Evolutionary conservation across 1,139 yeast species (phyloP), one percentile per base, ranked within the genome.

Genomic region (Yamadazyma pseudoaaseri): DNA sequence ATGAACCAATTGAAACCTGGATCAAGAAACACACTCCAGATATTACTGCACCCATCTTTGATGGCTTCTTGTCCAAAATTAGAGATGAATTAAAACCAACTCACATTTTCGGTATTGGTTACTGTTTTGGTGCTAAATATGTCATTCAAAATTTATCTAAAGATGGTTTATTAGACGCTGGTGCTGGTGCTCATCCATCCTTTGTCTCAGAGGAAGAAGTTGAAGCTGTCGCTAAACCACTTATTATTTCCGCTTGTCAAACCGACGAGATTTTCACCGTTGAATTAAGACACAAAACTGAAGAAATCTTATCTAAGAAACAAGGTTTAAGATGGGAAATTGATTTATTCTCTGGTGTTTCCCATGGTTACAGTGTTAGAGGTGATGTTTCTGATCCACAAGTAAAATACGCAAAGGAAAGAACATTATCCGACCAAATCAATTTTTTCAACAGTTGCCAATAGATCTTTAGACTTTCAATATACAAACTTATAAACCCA

Each of bases 101-200:
- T 36, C 78, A 70, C 45, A 42, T 82, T 17, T 80, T 71, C 33
- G 77, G 78, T 13, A 62, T 83, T 35, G 96, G 96, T 13, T 81
- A 86, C 68, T 89, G 96, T 63, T 87, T 70, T 48, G 96, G 96
- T 50, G 96, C 89, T 33, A 82, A 80, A 56, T 79, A 65, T 44
- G 78, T 73, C 18, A 52, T 82, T 31, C 77, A 72, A 38, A 70
- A 81, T 37, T 60, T 82, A 33, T 60, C 74, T 2, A 56, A 58
- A 12, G 63, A 52, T 16, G 81, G 81, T 15, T 46, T 59, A 16
- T 56, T 76, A 18, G 73, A 79, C 40, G 83, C 70, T 20, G 87
- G 75, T 46, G 94, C 90, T 7, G 56, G 75, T 39, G 92, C 90
- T 10, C 96, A 89, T 57, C 96, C 96, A 9, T 81, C 94, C 1